Evolutionary conservation across 2,329 filamentous ascomycete genomes (phyloP).

Genomic region (Cadophora sp.): DNA sequence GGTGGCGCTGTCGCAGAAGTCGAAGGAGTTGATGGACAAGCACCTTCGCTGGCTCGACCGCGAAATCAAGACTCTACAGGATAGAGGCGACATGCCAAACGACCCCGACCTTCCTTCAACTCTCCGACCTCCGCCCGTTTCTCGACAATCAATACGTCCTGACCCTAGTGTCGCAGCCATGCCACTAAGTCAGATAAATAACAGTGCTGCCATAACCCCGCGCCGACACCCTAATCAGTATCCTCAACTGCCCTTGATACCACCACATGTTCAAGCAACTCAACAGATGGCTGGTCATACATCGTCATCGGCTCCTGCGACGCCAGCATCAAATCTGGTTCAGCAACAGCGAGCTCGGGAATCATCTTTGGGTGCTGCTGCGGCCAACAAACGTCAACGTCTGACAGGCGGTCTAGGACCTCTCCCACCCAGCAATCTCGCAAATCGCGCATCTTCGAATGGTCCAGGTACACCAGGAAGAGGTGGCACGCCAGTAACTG

Average conservation of each 20-base stretch:
- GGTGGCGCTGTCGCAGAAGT: constrained; percentile 70
- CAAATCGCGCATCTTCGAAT: constrained; percentile 64
- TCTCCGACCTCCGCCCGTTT: constrained; percentile 64
- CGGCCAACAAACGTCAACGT: constrained; percentile 60
- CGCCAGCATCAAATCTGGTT: constrained; percentile 66
- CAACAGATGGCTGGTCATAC: constrained; percentile 34
- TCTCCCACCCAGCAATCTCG: constrained; percentile 61
- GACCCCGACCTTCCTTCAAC: constrained; percentile 68
- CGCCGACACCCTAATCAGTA: constrained; percentile 43
- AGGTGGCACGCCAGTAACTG: constrained; percentile 45
- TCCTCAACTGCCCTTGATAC: constrained; percentile 31
- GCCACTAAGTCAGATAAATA: constrained; percentile 38
- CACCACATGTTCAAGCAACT: constrained; percentile 34
- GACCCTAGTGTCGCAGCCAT: constrained; percentile 33
- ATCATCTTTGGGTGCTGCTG: constrained; percentile 67
- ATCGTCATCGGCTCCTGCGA: constrained; percentile 62
- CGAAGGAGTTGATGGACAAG: constrained; percentile 65
- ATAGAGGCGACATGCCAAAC: constrained; percentile 57
- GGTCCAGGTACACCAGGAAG: constrained; percentile 67
- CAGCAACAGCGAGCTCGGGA: constrained; percentile 63
- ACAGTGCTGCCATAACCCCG: constrained; percentile 36
- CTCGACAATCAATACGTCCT: constrained; percentile 42
- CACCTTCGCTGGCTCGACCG: constrained; percentile 67
- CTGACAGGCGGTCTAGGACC: constrained; percentile 51
- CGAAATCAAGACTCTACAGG: constrained; percentile 67